Evolutionary conservation across 2,329 filamentous ascomycete genomes (phyloP), one percentile per base, ranked within the genome.

Genomic region (Dichotomopilus funicola): DNA sequence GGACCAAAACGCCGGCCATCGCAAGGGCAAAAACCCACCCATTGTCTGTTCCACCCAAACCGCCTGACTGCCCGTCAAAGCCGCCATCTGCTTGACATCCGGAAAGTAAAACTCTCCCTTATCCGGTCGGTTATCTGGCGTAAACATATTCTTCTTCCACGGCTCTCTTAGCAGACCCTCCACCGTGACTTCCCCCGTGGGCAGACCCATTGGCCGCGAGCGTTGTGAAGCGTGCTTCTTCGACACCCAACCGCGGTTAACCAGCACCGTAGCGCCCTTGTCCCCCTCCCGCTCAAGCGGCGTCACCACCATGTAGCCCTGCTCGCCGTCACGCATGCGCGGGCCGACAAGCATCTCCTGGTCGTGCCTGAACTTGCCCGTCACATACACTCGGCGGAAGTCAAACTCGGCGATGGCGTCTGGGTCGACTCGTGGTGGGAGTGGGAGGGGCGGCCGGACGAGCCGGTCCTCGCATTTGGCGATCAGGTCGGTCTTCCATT

Each of bases 61-160:
- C 0, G 90, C 79, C 72, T 96, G 90, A 65, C 87, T 91, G 1
- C 88, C 89, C 31, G 85, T 85, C 68, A 90, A 72, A 59, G 76
- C 78, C 1, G 94, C 94, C 94, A 99, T 99, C 77, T 96, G 83
- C 65, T 80, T 72, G 31, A 99, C 89, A 71, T 96, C 92, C 0
- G 94, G 92, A 67, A 99, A 99, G 73, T 96, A 96, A 70, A 95
- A 99, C 71, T 91, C 86, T 57, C 86, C 83, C 67, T 85, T 84
- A 63, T 91, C 86, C 0, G 92, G 92, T 63, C 83, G 78, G 65
- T 99, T 99, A 0, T 88, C 85, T 0, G 94, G 94, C 54, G 94
- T 99, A 70, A 99, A 99, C 81, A 91, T 87, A 70, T 99, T 99
- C 79, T 92, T 95, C 80, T 95, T 94, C 82, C 89, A 95, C 7